Percentiles rank a stretch among this genome's conserved stretches.
phyloP scores from a whole-genome alignment of 768 basidiomycete genomes.

The Mycena galopus region DNA sequence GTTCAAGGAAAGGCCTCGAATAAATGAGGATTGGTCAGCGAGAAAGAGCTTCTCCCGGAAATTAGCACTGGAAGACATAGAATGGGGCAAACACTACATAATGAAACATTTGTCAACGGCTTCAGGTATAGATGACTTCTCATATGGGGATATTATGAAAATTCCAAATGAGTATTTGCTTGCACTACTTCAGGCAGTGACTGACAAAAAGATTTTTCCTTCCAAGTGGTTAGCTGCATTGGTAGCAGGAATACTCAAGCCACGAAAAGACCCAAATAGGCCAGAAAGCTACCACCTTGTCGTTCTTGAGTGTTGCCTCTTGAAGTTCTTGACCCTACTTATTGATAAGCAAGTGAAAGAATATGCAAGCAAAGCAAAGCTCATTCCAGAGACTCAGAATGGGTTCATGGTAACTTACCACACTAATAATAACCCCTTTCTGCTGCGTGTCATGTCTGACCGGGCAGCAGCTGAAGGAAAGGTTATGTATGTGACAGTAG shows the following conservation, averaged over 20 bases:
- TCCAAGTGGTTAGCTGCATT: background rate
- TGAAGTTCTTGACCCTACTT: slow-evolving; percentile 1
- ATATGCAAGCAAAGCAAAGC: no score
- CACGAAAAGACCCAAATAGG: background rate
- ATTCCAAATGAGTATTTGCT: no score
- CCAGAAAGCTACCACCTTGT: slow-evolving; percentile 1
- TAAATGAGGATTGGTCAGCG: slow-evolving; percentile 9
- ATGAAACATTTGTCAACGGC: no score
- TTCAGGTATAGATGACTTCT: no score
- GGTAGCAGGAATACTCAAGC: no score
- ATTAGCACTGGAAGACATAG: background rate
- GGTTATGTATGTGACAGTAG: slow-evolving; percentile 2
- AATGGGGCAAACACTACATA: background rate
- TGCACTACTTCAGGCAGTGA: no score
- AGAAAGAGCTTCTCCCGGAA: slow-evolving; percentile 10
- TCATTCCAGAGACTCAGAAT: no score
- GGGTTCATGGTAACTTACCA: background rate
- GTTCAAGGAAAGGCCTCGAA: slow-evolving; percentile 7
- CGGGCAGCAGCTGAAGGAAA: background rate
- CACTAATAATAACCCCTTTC: background rate
- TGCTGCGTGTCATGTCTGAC: background rate
- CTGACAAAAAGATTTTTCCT: no score
- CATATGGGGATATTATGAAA: no score
- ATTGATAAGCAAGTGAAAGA: background rate
- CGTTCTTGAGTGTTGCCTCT: background rate